phyloP scores from a whole-genome alignment of 2,329 filamentous ascomycete species.

The Aspergillus aculeatus region DNA sequence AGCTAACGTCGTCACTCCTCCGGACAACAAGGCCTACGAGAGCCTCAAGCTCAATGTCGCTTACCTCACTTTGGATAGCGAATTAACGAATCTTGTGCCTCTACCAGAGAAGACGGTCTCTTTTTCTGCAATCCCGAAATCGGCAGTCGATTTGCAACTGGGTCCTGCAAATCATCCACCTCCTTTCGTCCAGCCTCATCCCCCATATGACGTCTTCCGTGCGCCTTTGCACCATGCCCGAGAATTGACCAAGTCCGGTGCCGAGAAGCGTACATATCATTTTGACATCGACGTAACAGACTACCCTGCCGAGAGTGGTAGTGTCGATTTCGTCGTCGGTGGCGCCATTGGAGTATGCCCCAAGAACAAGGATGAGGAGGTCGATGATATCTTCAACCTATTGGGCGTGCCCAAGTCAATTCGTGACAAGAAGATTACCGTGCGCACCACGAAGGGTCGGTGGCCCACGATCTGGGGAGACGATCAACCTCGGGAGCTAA shows the following conservation, averaged over 20 bases:
- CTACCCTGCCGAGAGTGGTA: slow-evolving; percentile 77
- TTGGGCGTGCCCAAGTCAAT: slow-evolving; percentile 78
- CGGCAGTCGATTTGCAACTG: slow-evolving; percentile 31
- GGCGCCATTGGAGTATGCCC: slow-evolving; percentile 92
- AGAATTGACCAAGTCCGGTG: slow-evolving; percentile 81
- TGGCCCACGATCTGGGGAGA: slow-evolving; percentile 99
- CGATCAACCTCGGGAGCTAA: slow-evolving; percentile 77
- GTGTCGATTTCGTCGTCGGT: slow-evolving; percentile 91
- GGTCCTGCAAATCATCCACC: slow-evolving; percentile 66
- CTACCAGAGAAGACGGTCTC: slow-evolving; percentile 74
- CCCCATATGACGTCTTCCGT: slow-evolving; percentile 86
- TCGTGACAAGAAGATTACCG: slow-evolving; percentile 76
- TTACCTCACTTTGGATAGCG: slow-evolving; percentile 67
- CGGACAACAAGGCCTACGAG: slow-evolving; percentile 81
- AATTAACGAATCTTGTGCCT: slow-evolving; percentile 68
- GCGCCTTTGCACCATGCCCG: slow-evolving; percentile 82
- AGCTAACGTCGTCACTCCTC: slow-evolving; percentile 54
- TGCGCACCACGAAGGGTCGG: slow-evolving; percentile 76
- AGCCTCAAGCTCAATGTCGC: slow-evolving; percentile 75
- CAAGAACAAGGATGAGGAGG: slow-evolving; percentile 72
- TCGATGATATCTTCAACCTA: slow-evolving; percentile 80
- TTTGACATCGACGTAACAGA: slow-evolving; percentile 96
- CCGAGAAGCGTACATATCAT: slow-evolving; percentile 95
- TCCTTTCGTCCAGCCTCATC: slow-evolving; percentile 87
- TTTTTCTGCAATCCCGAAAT: slow-evolving; percentile 49